Percentiles rank a stretch among this genome's conserved stretches.
Conservation (phyloP, 495 filamentous ascomycete genomes). For the Aspergillus egyptiacus region DNA sequence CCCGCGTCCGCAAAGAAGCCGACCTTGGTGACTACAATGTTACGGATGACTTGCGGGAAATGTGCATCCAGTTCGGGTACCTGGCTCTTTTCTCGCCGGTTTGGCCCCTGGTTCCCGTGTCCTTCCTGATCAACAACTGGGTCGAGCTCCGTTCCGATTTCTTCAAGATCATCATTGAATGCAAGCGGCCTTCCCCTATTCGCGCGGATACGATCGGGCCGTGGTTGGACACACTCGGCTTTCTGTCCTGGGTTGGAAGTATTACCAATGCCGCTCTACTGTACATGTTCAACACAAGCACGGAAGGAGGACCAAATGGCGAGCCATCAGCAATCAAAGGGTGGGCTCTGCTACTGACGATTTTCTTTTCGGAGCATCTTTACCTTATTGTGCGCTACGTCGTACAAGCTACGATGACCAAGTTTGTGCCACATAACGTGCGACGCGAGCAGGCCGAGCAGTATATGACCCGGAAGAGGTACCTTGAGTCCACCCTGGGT, state of each 20-base stretch:
- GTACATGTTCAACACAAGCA: constrained; percentile 74
- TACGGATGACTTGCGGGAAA: constrained; percentile 81
- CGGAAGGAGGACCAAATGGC: constrained; percentile 51
- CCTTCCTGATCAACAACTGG: constrained; percentile 96
- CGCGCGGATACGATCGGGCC: constrained; percentile 91
- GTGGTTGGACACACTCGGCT: constrained; percentile 82
- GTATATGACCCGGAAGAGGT: constrained; percentile 65
- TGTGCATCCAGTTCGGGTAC: constrained; percentile 94
- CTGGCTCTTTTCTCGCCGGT: constrained; percentile 87
- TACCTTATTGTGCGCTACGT: constrained; percentile 68
- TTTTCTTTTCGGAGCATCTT: constrained; percentile 82
- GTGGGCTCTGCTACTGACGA: constrained; percentile 78
- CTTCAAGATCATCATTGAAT: constrained; percentile 87
- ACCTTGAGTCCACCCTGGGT: constrained; percentile 48
- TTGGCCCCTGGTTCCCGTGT: constrained; percentile 84
- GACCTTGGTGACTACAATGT: constrained; percentile 83
- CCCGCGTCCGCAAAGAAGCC: constrained; percentile 79
- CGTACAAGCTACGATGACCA: constrained; percentile 63
- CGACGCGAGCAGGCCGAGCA: constrained; percentile 73
- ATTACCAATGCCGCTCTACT: constrained; percentile 78
- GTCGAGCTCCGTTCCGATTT: constrained; percentile 89
- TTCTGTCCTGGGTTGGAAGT: constrained; percentile 87
- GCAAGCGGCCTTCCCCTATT: constrained; percentile 79
- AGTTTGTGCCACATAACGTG: constrained; percentile 77
- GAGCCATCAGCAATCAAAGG: constrained; percentile 58